A percentile compares a stretch with the other conserved stretches of the same genome.
phyloP scores from a whole-genome alignment of 306 rosid genomes.

The Neltuma alba region DNA sequence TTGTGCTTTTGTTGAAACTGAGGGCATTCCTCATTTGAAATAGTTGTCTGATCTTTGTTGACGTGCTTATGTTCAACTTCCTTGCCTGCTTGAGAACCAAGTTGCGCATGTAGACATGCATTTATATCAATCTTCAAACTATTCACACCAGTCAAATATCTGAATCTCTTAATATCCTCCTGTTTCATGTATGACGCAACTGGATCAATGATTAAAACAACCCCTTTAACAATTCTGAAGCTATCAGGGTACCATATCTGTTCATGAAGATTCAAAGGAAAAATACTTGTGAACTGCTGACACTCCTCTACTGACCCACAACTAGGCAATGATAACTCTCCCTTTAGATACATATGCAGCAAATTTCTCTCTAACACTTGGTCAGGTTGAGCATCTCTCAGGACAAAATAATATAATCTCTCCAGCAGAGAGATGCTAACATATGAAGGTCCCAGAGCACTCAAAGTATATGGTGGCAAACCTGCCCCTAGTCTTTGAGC shows the following conservation, averaged over 20 bases:
- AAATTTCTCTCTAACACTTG: conserved; percentile 37
- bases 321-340: conserved; percentile 40
- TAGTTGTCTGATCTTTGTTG: conserved; percentile 5
- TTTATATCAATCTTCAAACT: conserved; percentile 48
- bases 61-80: conserved; percentile 10
- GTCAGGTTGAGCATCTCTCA: conserved; percentile 46
- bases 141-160: conserved; percentile 45
- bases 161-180: conserved; percentile 53
- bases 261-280: conserved; percentile 64
- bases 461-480: conserved; percentile 38
- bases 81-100: conserved; percentile 13
- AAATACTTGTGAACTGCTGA: conserved; percentile 59
- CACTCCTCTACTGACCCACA: conserved; percentile 32
- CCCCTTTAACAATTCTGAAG: conserved; percentile 66
- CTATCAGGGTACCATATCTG: conserved; percentile 74
- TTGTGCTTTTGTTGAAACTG: conserved; percentile 38
- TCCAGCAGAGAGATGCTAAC: conserved; percentile 59
- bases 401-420: conserved; percentile 60
- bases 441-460: conserved; percentile 67
- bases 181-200: conserved; percentile 35
- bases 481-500: conserved; percentile 46
- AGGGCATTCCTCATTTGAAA: conserved; percentile 30
- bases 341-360: conserved; percentile 65
- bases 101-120: conserved; percentile 33
- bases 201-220: conserved; percentile 61